Conservation (phyloP, 345 rosid species). For the Bretschneidera sinensis region DNA sequence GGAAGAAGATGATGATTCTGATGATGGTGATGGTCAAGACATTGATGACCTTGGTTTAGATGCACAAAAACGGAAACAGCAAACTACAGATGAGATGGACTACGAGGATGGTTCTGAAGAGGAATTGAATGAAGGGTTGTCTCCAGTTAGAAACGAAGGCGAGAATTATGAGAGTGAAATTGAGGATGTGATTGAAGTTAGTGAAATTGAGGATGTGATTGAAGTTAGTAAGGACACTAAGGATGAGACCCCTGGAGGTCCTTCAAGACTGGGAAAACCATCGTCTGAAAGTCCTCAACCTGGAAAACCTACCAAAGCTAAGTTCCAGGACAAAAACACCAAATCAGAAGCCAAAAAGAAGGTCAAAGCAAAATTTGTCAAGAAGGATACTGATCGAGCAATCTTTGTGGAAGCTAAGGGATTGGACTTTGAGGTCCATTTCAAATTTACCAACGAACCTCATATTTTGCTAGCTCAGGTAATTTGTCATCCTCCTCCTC, state of each 20-base stretch:
- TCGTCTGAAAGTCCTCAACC: constrained; percentile 5
- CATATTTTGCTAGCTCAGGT: constrained; percentile 89
- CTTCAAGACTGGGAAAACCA: no score
- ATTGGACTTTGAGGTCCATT: constrained; percentile 61
- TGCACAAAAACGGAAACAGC: constrained; percentile 56
- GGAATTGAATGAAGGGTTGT: constrained; percentile 32
- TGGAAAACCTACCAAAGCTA: constrained; percentile 19
- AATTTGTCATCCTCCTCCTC: constrained; percentile 4
- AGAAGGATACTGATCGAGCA: constrained; percentile 41
- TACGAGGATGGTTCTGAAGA: constrained; percentile 63
- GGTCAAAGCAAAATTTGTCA: constrained; percentile 17
- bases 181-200: constrained; percentile 30
- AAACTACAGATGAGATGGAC: constrained; percentile 65
- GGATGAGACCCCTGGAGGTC: no score
- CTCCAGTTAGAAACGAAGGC: constrained; percentile 26
- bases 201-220: no score
- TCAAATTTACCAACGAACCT: constrained; percentile 66
- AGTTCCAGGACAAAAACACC: constrained; percentile 25
- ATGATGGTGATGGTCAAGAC: constrained; percentile 39
- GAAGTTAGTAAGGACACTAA: constrained; percentile 30
- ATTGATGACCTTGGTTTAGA: constrained; percentile 85
- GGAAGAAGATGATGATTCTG: constrained; percentile 35
- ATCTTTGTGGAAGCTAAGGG: constrained; percentile 36
- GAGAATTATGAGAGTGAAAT: constrained; percentile 23
- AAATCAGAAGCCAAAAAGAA: constrained; percentile 27